Conservation (phyloP, 768 basidiomycete genomes). For the Tricholoma sp. region DNA sequence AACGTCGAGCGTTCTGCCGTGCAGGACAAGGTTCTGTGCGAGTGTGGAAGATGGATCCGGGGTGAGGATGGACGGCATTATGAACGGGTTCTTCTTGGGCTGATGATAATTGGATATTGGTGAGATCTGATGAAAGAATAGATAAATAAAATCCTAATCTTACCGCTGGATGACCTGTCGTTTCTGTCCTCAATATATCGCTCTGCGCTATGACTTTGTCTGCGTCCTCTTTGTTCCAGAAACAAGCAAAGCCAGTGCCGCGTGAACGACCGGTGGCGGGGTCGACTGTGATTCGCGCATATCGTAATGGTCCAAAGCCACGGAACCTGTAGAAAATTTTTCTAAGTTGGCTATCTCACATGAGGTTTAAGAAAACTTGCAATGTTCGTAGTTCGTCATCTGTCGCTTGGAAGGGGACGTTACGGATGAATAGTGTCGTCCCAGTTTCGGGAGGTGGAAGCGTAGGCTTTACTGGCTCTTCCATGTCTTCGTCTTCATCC, state of each 20-base stretch:
- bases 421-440: conserved; percentile 90
- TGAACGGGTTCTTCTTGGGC: conserved; percentile 81
- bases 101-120: conserved; percentile 21
- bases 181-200: conserved; percentile 63
- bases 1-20: conserved; percentile 91
- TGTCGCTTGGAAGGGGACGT: conserved; percentile 87
- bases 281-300: conserved; percentile 89
- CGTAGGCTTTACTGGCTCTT: conserved; percentile 53
- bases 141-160: conserved; percentile 7
- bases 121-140: neutral
- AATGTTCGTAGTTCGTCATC: conserved; percentile 87
- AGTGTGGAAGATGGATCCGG: conserved; percentile 87
- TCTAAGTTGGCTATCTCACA: neutral
- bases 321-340: conserved; percentile 67
- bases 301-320: conserved; percentile 86
- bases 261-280: conserved; percentile 77
- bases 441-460: conserved; percentile 84
- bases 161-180: conserved; percentile 39
- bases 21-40: conserved; percentile 79
- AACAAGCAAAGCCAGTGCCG: conserved; percentile 95
- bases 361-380: conserved; percentile 32
- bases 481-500: conserved; percentile 27
- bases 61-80: conserved; percentile 83
- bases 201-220: conserved; percentile 82
- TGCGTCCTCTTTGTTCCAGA: conserved; percentile 91